These are phyloP conservation scores for Aspergillus nanangensis DNA, from an alignment of 495 filamentous ascomycete genomes.

Conservation along the genomic window DNA sequence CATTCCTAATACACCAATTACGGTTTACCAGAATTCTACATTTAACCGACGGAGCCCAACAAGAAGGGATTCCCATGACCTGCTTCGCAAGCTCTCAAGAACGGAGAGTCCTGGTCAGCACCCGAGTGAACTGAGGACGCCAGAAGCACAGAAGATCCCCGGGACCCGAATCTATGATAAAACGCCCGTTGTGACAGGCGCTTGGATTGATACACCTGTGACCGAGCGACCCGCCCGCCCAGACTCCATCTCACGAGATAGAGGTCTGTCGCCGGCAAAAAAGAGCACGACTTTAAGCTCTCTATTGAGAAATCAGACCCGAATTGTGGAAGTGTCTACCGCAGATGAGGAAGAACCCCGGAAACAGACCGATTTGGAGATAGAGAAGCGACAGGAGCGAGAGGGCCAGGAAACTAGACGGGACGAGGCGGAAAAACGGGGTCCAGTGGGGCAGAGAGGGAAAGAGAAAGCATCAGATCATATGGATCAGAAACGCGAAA, in stretches of 20 bases:
- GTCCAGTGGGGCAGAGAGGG: conserved; percentile 3
- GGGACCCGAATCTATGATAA: conserved; percentile 35
- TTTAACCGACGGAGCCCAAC: conserved; percentile 29
- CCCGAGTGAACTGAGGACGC: conserved; percentile 11
- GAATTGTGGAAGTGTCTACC: neutral
- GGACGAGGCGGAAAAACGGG: neutral
- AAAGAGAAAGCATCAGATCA: neutral
- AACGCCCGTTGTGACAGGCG: conserved; percentile 46
- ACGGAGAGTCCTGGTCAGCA: conserved; percentile 47
- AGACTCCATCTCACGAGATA: too few relatives aligned
- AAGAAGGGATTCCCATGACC: conserved; percentile 58
- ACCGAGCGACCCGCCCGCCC: conserved; percentile 32
- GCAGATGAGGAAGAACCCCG: neutral
- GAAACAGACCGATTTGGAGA: conserved; percentile 1
- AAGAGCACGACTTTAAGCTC: neutral
- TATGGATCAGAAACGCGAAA: conserved; percentile 3
- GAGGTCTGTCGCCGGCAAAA: conserved; percentile 9
- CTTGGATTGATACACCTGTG: conserved; percentile 51
- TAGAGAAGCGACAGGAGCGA: neutral
- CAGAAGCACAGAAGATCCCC: conserved; percentile 42
- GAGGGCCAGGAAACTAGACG: too few relatives aligned
- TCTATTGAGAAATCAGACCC: neutral
- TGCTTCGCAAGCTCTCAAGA: conserved; percentile 60
- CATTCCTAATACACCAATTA: conserved; percentile 51
- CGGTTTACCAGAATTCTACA: conserved; percentile 41